phyloP scores from a whole-genome alignment of 192 early-diverging fungal genomes.

The Umbelopsis isabellina region DNA sequence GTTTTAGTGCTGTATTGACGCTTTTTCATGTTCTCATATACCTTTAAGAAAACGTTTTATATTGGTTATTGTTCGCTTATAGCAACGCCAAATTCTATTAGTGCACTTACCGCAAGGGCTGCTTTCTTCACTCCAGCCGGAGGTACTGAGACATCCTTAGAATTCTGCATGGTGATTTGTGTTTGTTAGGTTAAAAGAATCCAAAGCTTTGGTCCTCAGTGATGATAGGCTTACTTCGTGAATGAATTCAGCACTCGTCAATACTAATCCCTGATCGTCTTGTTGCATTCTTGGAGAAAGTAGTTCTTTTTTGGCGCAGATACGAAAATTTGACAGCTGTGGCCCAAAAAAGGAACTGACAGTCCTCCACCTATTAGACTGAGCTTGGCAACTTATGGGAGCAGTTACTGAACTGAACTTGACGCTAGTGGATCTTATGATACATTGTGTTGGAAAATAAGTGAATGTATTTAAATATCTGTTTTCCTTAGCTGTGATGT shows the following conservation, averaged over 20 bases:
- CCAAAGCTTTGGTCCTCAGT: too few relatives aligned
- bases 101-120: constrained; percentile 44
- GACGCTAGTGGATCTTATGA: too few relatives aligned
- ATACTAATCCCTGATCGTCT: constrained; percentile 27
- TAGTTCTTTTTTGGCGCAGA: neutral
- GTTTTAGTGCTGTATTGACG: constrained; percentile 61
- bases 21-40: constrained; percentile 64
- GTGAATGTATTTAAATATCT: too few relatives aligned
- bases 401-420: too few relatives aligned
- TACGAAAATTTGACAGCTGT: neutral
- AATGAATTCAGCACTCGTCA: constrained; percentile 58
- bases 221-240: constrained; percentile 37
- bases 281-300: neutral
- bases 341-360: too few relatives aligned
- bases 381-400: too few relatives aligned
- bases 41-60: constrained; percentile 30
- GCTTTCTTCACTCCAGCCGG: constrained; percentile 52
- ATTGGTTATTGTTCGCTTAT: neutral
- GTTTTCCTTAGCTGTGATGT: too few relatives aligned
- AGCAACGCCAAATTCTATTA: neutral
- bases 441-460: too few relatives aligned
- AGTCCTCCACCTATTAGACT: too few relatives aligned
- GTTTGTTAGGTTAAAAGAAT: too few relatives aligned
- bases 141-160: constrained; percentile 65
- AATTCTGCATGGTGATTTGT: constrained; percentile 37